phyloP scores from a whole-genome alignment of 768 basidiomycete species.

The Peribolospora kevripleyi region DNA sequence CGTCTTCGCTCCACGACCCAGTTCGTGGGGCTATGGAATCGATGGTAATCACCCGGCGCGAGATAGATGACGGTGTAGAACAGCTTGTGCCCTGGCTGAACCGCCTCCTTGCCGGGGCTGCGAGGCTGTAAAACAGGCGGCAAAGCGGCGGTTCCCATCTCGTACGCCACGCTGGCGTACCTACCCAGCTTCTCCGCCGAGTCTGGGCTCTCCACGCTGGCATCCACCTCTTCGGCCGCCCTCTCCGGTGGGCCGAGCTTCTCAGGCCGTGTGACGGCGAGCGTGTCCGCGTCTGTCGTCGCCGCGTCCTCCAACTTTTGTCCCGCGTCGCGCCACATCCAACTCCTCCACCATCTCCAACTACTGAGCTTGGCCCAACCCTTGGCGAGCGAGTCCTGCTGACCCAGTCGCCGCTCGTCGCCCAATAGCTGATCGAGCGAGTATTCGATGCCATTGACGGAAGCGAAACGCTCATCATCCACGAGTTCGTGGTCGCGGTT shows the following conservation, averaged over 20 bases:
- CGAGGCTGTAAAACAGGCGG: slow-evolving; percentile 11
- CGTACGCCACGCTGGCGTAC: slow-evolving; percentile 43
- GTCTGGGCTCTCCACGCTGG: not conserved
- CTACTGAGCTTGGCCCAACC: not conserved
- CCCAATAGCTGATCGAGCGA: slow-evolving; percentile 77
- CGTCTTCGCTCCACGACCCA: slow-evolving; percentile 94
- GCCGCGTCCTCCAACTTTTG: slow-evolving; percentile 22
- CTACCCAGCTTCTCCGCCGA: slow-evolving; percentile 30
- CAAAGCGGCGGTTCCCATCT: slow-evolving; percentile 29
- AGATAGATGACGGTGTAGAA: slow-evolving; percentile 92
- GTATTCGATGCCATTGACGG: slow-evolving; percentile 92
- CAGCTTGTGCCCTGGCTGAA: slow-evolving; percentile 47
- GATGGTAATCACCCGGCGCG: slow-evolving; percentile 92
- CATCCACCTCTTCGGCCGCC: slow-evolving; percentile 1
- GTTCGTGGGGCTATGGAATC: slow-evolving; percentile 82
- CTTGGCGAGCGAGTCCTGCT: slow-evolving; percentile 2
- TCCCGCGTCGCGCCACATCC: slow-evolving; percentile 1
- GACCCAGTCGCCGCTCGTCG: slow-evolving; percentile 1
- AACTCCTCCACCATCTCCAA: not conserved
- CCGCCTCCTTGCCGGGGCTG: slow-evolving; percentile 29
- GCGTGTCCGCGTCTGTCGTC: slow-evolving; percentile 20
- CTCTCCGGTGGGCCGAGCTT: slow-evolving; percentile 12
- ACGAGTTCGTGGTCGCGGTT: slow-evolving; percentile 23
- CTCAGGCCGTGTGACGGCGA: not conserved
- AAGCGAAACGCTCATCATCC: slow-evolving; percentile 72